Evolutionary conservation across 208 protist species (phyloP).

Genomic region (Leishmania braziliensis): DNA sequence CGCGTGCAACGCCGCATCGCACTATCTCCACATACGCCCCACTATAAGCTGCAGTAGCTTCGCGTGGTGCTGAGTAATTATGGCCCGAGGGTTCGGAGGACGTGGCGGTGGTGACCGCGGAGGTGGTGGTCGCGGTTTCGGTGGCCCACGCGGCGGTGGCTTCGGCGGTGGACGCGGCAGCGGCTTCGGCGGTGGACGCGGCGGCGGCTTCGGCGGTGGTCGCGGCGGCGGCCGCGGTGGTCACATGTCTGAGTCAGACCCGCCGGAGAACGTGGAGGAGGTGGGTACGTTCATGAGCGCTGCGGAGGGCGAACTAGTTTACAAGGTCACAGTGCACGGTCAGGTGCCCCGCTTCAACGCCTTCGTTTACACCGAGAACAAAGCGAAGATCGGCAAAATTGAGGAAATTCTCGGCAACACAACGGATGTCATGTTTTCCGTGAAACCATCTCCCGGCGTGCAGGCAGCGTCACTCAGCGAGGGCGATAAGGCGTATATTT

Average conservation of each 20-base stretch:
- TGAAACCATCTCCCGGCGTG: constrained; percentile 86
- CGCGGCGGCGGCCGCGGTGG: constrained; percentile 76
- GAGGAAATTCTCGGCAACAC: constrained; percentile 92
- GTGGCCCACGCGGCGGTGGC: constrained; percentile 44
- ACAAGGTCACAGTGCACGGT: constrained; percentile 63
- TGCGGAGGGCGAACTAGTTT: constrained; percentile 89
- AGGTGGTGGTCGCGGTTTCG: constrained; percentile 39
- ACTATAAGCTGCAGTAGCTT: neutral
- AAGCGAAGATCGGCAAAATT: constrained; percentile 93
- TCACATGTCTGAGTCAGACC: constrained; percentile 72
- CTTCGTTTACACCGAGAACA: constrained; percentile 92
- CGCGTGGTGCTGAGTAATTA: constrained; percentile 11
- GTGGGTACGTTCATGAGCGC: constrained; percentile 89
- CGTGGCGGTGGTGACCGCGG: constrained; percentile 25
- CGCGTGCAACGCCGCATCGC: neutral
- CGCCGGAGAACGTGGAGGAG: constrained; percentile 81
- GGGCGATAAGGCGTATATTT: constrained; percentile 88
- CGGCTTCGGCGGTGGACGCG: constrained; percentile 44
- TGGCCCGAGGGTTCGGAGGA: constrained; percentile 36
- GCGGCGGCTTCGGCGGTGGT: constrained; percentile 57
- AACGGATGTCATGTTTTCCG: constrained; percentile 90
- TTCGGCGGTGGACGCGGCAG: constrained; percentile 40
- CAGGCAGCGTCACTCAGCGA: constrained; percentile 83
- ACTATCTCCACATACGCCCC: neutral
- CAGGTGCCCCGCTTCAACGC: constrained; percentile 91